phyloP scores from a whole-genome alignment of 2,329 filamentous ascomycete genomes.

The Fusarium nelsonii region DNA sequence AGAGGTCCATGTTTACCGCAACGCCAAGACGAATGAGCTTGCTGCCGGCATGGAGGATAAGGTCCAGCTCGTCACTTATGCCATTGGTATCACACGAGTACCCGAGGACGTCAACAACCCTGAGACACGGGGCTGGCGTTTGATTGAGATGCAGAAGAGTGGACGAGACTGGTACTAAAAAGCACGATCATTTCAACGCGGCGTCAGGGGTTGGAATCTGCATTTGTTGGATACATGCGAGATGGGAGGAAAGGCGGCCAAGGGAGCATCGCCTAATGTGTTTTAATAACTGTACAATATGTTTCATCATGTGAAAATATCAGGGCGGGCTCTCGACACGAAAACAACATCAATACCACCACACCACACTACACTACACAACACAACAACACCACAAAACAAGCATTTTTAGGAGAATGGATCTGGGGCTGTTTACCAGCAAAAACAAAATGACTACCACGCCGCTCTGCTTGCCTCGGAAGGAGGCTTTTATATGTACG shows the following conservation, averaged over 20 bases:
- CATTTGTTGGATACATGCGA: slow-evolving; percentile 43
- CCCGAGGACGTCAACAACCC: slow-evolving; percentile 97
- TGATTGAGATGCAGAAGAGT: slow-evolving; percentile 99
- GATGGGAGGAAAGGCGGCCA: slow-evolving; percentile 30
- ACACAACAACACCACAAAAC: slow-evolving; percentile 20
- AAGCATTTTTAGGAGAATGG: slow-evolving; percentile 39
- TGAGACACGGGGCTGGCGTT: slow-evolving; percentile 94
- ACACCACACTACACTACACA: slow-evolving; percentile 14
- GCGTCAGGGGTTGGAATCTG: slow-evolving; percentile 43
- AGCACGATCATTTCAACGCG: slow-evolving; percentile 31
- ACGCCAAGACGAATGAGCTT: slow-evolving; percentile 88
- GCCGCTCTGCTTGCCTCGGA: slow-evolving; percentile 51
- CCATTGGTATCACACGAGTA: slow-evolving; percentile 93
- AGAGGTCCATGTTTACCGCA: slow-evolving; percentile 96
- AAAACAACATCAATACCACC: slow-evolving; percentile 31
- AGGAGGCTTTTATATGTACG: slow-evolving; percentile 50
- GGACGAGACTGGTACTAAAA: slow-evolving; percentile 82
- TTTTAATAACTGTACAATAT: slow-evolving; percentile 53
- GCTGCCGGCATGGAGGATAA: slow-evolving; percentile 99
- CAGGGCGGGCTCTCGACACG: slow-evolving; percentile 44
- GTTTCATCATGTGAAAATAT: slow-evolving; percentile 48
- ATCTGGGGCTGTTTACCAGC: slow-evolving; percentile 45
- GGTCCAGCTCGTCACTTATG: slow-evolving; percentile 97
- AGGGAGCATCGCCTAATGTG: slow-evolving; percentile 41
- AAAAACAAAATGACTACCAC: slow-evolving; percentile 46